These are phyloP conservation scores for Nitzschia inconspicua DNA, from an alignment of 108 stramenopile species.

Conservation along the genomic window DNA sequence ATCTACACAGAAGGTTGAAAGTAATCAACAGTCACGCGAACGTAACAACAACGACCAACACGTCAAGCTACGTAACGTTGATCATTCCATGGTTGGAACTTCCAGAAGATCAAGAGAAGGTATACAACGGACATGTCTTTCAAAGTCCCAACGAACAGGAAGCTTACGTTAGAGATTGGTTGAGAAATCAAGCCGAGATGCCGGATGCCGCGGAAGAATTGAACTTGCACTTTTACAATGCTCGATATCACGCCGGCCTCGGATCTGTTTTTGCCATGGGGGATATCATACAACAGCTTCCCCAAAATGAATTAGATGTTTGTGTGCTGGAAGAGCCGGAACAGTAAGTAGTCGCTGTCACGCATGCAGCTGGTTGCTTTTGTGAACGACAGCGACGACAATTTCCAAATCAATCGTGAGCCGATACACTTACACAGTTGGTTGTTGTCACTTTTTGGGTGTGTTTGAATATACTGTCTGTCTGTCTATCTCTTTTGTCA, in stretches of 20 bases:
- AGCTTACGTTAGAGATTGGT: slow-evolving; percentile 66
- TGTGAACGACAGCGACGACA: too few species aligned
- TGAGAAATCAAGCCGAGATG: slow-evolving; percentile 59
- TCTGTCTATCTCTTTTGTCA: too few species aligned
- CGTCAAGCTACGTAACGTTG: slow-evolving; percentile 51
- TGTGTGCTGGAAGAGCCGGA: slow-evolving; percentile 90
- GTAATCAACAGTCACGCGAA: slow-evolving; percentile 1
- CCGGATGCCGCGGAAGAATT: slow-evolving; percentile 61
- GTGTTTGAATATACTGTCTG: too few species aligned
- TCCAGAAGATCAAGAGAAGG: slow-evolving; percentile 57
- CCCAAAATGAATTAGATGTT: slow-evolving; percentile 34
- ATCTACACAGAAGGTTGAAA: slow-evolving; percentile 39
- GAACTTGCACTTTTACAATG: slow-evolving; percentile 69
- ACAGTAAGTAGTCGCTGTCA: too few species aligned
- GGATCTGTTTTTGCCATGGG: slow-evolving; percentile 85
- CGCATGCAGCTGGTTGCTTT: too few species aligned
- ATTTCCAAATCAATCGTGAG: too few species aligned
- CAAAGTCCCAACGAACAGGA: slow-evolving; percentile 63
- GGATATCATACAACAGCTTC: slow-evolving; percentile 51
- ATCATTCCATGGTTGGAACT: slow-evolving; percentile 86
- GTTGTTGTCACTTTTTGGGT: too few species aligned
- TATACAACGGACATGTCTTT: slow-evolving; percentile 59
- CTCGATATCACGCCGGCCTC: slow-evolving; percentile 63
- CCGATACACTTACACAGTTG: too few species aligned
- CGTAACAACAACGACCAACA: neutral